Conservation (phyloP, 768 basidiomycete genomes). For the Lentinula edodes region DNA sequence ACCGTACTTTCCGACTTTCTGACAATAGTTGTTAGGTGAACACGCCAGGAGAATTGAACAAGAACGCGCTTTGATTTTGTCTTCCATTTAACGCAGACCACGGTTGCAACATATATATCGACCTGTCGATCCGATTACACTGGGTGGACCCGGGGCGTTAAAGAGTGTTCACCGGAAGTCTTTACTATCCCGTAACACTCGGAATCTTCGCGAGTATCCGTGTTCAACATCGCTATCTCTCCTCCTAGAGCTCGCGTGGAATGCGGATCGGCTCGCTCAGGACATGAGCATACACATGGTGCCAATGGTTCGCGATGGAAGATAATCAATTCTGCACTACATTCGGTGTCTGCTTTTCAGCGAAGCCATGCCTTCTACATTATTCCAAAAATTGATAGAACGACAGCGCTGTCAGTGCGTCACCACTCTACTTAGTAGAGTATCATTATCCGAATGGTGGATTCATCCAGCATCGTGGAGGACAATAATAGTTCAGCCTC, state of each 20-base stretch:
- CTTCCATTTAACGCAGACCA: not conserved
- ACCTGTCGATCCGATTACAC: not conserved
- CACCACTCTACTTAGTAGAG: not conserved
- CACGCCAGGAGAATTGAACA: not conserved
- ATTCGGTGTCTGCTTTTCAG: not conserved
- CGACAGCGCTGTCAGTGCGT: no score
- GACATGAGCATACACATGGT: not conserved
- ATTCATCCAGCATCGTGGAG: not conserved
- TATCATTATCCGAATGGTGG: not conserved
- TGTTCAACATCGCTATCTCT: not conserved
- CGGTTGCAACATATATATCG: not conserved
- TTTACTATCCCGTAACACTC: not conserved
- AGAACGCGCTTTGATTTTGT: not conserved
- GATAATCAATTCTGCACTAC: not conserved
- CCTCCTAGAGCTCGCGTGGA: not conserved
- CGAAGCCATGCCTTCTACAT: not conserved
- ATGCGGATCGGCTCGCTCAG: not conserved
- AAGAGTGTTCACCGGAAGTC: no score
- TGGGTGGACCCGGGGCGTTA: not conserved
- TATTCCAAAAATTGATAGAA: not conserved
- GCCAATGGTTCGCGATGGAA: not conserved
- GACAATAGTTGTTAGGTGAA: not conserved
- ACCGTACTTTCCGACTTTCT: not conserved
- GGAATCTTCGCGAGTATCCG: not conserved
- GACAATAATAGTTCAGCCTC: no score